Evolutionary conservation across 2,329 filamentous ascomycete genomes (phyloP), one percentile per base, ranked within the genome.

Genomic region (Pseudohalonectria lignicola): DNA sequence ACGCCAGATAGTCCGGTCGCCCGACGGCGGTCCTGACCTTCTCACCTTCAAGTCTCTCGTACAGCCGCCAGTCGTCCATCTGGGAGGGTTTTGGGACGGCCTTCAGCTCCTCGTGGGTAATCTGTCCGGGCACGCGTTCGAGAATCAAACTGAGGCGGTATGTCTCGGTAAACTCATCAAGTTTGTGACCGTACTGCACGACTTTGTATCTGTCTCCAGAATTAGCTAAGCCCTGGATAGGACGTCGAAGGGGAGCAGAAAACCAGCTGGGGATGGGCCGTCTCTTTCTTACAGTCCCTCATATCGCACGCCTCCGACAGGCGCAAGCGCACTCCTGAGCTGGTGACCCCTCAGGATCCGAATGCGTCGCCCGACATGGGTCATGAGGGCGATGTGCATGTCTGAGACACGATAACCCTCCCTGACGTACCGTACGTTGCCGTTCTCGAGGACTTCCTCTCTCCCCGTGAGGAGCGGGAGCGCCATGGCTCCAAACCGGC

Each of bases 11-110:
- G 7, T 31, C 29, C 39, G 15, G 13, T 5, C 20, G 16, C 4
- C 40, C 37, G 7, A 25, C 18, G 19, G 20, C 10, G 4, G 16
- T 25, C 9, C 39, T 59, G 37, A 65, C 56, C 49, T 58, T 57
- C 36, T 63, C 62, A 10, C 55, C 61, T 49, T 71, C 61, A 21
- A 62, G 49, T 44, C 62, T 64, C 45, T 69, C 58, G 49, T 67
- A 75, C 8, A 72, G 47, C 2, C 55, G 41, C 71, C 69, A 77
- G 41, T 77, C 71, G 42, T 77, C 74, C 5, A 72, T 45, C 48
- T 76, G 67, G 2, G 70, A 72, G 2, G 72, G 71, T 10, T 51
- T 59, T 1, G 73, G 73, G 11, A 72, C 57, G n/a, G 46, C 40
- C n/a, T 51, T 43, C 8, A 75, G 45, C 5, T 64, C 55, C 7